Evolutionary conservation across 129 eudicot genomes (phyloP).

Genomic region (Flaveria robusta): DNA sequence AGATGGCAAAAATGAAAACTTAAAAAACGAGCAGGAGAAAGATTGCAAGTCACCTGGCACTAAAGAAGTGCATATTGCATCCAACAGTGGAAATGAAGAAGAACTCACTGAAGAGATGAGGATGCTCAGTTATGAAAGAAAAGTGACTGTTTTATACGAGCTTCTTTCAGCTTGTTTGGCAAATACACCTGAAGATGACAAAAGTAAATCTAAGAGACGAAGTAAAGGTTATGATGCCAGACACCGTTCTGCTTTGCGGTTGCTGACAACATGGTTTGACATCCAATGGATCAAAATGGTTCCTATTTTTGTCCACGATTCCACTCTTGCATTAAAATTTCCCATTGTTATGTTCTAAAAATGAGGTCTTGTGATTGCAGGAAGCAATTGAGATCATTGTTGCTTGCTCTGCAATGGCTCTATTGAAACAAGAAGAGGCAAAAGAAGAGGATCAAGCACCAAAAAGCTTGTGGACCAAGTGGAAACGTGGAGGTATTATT

Average conservation of each 20-base stretch:
- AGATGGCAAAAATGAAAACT: conserved; percentile 18
- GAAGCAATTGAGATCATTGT: conserved; percentile 89
- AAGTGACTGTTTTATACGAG: conserved; percentile 74
- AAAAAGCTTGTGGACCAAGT: conserved; percentile 69
- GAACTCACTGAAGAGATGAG: conserved; percentile 60
- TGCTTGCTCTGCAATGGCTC: conserved; percentile 95
- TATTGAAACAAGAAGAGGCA: conserved; percentile 57
- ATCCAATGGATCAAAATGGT: conserved; percentile 86
- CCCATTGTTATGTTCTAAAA: conserved; percentile 10
- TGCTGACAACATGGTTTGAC: conserved; percentile 89
- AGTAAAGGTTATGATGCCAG: conserved; percentile 90
- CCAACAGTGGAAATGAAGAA: conserved; percentile 43
- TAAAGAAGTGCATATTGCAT: conserved; percentile 34
- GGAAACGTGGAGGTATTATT: conserved; percentile 98
- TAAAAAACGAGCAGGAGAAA: conserved; percentile 32
- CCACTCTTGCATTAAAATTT: neutral
- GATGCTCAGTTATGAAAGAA: conserved; percentile 65
- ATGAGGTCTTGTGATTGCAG: conserved; percentile 44
- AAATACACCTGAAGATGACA: conserved; percentile 51
- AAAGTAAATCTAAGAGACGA: conserved; percentile 45
- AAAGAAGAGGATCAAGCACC: conserved; percentile 57
- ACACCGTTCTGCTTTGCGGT: conserved; percentile 93
- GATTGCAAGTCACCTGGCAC: conserved; percentile 44
- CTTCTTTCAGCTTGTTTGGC: conserved; percentile 96
- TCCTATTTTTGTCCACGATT: conserved; percentile 11